Base-by-base conservation (phyloP, 2,329 filamentous ascomycete species). In the Alternaria sp. region DNA sequence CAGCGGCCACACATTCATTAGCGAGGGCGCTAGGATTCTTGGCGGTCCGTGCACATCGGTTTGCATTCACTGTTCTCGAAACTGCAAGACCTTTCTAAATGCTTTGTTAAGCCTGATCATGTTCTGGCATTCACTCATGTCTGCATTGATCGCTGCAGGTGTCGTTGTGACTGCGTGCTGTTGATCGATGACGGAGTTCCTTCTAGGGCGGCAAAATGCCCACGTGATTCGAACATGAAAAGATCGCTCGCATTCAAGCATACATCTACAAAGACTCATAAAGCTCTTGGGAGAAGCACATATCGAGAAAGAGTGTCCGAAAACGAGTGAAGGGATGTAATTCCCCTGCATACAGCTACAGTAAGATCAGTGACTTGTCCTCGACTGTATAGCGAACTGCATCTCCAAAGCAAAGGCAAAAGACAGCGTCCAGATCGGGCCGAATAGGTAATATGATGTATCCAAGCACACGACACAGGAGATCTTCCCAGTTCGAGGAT, bases 141-240 rank as follows among this genome's bases (percentile, higher is more conserved):
- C 14, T 36, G 20, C 32, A 26, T 1, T 6, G 14, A 7, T 16
- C 16, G 30, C 11, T 24, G 18, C 22, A 34, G 22, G 32, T 11
- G 14, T 38, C 8, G 14, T 7, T 38, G 46, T 38, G 30, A 3
- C 20, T 38, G 46, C 46, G 9, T 16, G 46, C 22, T 32, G n/a
- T 30, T n/a, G 9, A 44, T 55, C 28, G 39, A 51, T 51, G 57
- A 51, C 51, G 38, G 30, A 38, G 51, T 51, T 34, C 36, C 16
- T 30, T 36, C 28, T 18, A 47, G 38, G 14, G 46, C 44, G 34
- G 24, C 46, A 41, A 59, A 34, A 51, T n/a, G 48, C n/a, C n/a
- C 30, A 51, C 52, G 57, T 55, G 51, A 51, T 44, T 38, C 34
- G 43, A 38, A 22, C 32, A 54, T 49, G 43, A 44, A 41, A 22